Percentiles rank a stretch among this genome's conserved stretches.
Evolutionary conservation across 345 rosid species (phyloP).

Genomic region (Psidium guajava): DNA sequence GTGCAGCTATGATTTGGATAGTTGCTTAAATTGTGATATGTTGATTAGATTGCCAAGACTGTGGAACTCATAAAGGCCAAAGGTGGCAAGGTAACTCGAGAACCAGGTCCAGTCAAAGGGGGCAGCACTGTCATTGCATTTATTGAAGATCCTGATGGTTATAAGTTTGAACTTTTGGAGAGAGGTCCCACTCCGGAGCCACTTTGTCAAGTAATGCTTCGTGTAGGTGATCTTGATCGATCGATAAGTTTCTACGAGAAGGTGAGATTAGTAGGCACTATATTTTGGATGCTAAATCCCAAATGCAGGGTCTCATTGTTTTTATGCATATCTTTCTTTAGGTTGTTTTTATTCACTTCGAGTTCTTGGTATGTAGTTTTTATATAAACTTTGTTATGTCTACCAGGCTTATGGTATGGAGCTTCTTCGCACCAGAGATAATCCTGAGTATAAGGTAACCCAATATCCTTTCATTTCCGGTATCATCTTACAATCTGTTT

Average conservation of each 20-base stretch:
- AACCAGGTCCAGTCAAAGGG: conserved; percentile 93
- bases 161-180: conserved; percentile 91
- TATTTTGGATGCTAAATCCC: background rate
- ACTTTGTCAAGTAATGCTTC: conserved; percentile 97
- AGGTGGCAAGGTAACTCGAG: conserved; percentile 86
- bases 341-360: conserved; percentile 1
- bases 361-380: background rate
- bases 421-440: conserved; percentile 83
- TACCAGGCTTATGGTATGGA: conserved; percentile 95
- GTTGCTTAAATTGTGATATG: background rate
- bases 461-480: background rate
- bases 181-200: conserved; percentile 99
- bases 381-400: background rate
- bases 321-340: background rate
- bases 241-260: conserved; percentile 86
- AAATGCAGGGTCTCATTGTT: background rate
- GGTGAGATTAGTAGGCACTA: conserved; percentile 26
- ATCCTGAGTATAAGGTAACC: conserved; percentile 86
- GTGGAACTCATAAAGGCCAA: conserved; percentile 84
- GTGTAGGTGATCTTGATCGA: conserved; percentile 93
- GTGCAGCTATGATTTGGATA: background rate
- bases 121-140: conserved; percentile 88
- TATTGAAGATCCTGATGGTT: conserved; percentile 96
- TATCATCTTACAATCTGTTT: background rate
- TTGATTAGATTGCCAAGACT: conserved; percentile 64